A percentile compares a stretch with the other conserved stretches of the same genome.
Conservation (phyloP, 805 yeast genomes). For the Diddensiella santjacobensis region DNA sequence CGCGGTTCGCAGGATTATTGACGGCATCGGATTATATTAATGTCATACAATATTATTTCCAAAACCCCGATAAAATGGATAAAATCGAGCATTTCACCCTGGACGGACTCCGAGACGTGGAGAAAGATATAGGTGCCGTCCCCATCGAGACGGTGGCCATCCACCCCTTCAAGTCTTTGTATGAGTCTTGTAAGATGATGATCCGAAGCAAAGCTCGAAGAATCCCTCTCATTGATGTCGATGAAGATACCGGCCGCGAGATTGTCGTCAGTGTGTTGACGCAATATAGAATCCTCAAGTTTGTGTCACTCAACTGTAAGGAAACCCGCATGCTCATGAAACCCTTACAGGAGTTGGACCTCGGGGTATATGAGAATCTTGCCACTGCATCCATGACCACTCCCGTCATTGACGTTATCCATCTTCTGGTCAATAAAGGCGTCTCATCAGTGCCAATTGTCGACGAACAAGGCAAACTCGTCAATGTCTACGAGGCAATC, state of each 20-base stretch:
- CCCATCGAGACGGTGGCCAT: conserved; percentile 83
- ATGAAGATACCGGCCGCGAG: conserved; percentile 87
- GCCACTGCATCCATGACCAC: conserved; percentile 83
- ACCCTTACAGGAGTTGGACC: conserved; percentile 65
- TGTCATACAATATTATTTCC: conserved; percentile 90
- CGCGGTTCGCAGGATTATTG: conserved; percentile 89
- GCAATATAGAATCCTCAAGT: conserved; percentile 91
- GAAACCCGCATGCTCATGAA: conserved; percentile 80
- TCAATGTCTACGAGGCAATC: conserved; percentile 93
- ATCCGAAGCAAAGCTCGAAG: conserved; percentile 83
- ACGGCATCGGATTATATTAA: conserved; percentile 92
- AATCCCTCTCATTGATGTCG: conserved; percentile 90
- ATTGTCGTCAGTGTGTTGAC: conserved; percentile 93
- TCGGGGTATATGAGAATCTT: conserved; percentile 49
- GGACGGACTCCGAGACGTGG: conserved; percentile 82
- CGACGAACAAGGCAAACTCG: conserved; percentile 63
- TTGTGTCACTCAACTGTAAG: conserved; percentile 92
- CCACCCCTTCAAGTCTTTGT: conserved; percentile 84
- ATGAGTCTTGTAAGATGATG: conserved; percentile 93
- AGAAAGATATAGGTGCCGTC: conserved; percentile 78
- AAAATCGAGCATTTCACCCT: conserved; percentile 80
- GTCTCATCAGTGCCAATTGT: conserved; percentile 92
- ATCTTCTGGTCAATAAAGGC: conserved; percentile 68
- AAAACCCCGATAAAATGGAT: conserved; percentile 79
- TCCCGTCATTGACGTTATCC: conserved; percentile 91